Evolutionary conservation across 306 rosid genomes (phyloP), one percentile per base, ranked within the genome.

Genomic region (Bauhinia variegata): DNA sequence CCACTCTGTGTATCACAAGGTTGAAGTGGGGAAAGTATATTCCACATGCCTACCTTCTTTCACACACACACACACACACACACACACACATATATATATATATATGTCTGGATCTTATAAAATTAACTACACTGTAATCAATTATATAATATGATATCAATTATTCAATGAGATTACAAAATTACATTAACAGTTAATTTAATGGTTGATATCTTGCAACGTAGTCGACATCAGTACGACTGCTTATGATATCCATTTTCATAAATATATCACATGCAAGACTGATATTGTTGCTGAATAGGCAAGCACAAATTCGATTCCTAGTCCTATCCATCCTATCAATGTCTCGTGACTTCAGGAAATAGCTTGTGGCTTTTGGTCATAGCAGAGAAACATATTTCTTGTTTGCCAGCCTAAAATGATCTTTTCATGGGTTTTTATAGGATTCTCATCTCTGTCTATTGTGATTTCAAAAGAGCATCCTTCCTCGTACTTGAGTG

Each of bases 241-340:
- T n/a, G n/a, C n/a, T n/a, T n/a, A n/a, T n/a, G n/a, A n/a, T n/a
- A n/a, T n/a, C n/a, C n/a, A n/a, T n/a, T n/a, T n/a, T n/a, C n/a
- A n/a, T n/a, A n/a, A n/a, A n/a, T n/a, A n/a, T n/a, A 11, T 38
- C 56, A 63, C 17, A 31, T 10, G 56, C 54, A 32, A 46, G 68
- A 9, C 4, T 11, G 0, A 41, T 11, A 11, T 14, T 46, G 4
- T 42, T 60, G 36, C 1, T 14, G 28, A 23, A 31, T 54, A 55
- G 41, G 10, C 16, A 63, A 6, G 6, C 36, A 44, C 44, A 33
- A n/a, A n/a, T 47, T n/a, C 48, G 12, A 31, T 31, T 14, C 28
- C 9, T 8, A 36, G 9, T 36, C 28, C 43, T 60, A 30, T 15
- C 16, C 38, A 30, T 15, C 16, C 38, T 63, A 46, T 5, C 8